Evolutionary conservation across 2,329 filamentous ascomycete genomes (phyloP), one percentile per base, ranked within the genome.

Genomic region (Ceratocystis harringtonii): DNA sequence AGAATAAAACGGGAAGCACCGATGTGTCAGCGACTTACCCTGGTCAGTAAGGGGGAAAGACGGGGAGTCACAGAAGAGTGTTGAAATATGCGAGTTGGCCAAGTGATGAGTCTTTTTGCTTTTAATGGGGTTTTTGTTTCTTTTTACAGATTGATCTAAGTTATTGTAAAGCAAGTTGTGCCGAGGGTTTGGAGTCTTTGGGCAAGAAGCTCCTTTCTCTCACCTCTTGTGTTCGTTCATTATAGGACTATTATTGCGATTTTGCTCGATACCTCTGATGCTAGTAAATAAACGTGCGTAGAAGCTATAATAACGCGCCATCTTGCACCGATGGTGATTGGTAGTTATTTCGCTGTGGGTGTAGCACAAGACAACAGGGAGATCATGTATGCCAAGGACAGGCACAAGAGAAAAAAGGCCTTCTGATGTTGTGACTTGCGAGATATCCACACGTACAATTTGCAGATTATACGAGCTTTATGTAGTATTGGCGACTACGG

Each of bases 1-100:
- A 36, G 48, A 50, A 6, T 7, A 32, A 12, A 58, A 15, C 63
- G 7, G 36, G 50, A n/a, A 48, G 32, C 30, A 58, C 55, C 17
- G 22, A 30, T n/a, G 43, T 64, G 4, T 52, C 63, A 25, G 63
- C 52, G 17, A 41, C 63, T 25, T 64, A 28, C 32, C 63, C 63
- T 48, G 25, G 15, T 15, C 25, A 62, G 52, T 43, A 45, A 45
- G 61, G 28, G 28, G 1, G 25, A 64, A 58, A 64, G n/a, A 43
- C 15, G 30, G 43, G 30, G 61, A n/a, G 8, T 50, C 12, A 48
- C 15, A 32, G 25, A 15, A 50, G 61, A 17, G 30, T 32, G 60
- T 3, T 41, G 36, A 1, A 41, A 4, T 41, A 12, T 15, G 36
- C 36, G 10, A 15, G 3, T 10, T 41, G 10, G 36, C 3, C 4